Conservation (phyloP, 2,329 filamentous ascomycete species). For the Ascochyta pisi region DNA sequence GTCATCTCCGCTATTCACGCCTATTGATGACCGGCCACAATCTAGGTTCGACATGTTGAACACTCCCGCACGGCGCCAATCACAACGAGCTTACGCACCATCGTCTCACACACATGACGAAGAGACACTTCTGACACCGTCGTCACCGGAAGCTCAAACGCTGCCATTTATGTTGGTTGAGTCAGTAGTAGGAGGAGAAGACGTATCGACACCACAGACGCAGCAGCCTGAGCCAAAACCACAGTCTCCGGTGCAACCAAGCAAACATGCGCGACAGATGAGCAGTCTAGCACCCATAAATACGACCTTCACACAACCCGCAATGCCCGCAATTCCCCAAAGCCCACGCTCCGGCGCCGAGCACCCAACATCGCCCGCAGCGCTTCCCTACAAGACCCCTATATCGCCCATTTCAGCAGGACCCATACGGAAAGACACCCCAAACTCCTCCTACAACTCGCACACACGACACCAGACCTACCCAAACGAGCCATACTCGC, state of each 20-base stretch:
- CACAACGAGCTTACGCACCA: slow-evolving; percentile 24
- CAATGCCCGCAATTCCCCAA: slow-evolving; percentile 37
- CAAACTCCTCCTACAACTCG: slow-evolving; percentile 16
- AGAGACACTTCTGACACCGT: slow-evolving; percentile 34
- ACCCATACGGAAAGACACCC: slow-evolving; percentile 31
- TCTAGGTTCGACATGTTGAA: slow-evolving; percentile 32
- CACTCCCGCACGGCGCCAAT: slow-evolving; percentile 32
- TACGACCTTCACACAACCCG: slow-evolving; percentile 31
- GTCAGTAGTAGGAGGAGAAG: slow-evolving; percentile 19
- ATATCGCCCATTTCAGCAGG: slow-evolving; percentile 39
- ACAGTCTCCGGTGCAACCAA: slow-evolving; percentile 23
- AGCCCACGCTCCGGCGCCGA: slow-evolving; percentile 31
- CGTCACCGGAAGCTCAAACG: slow-evolving; percentile 32
- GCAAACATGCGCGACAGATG: slow-evolving; percentile 40
- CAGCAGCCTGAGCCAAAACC: slow-evolving; percentile 24
- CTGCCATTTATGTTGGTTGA: slow-evolving; percentile 35
- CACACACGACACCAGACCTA: slow-evolving; percentile 17
- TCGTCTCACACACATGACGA: slow-evolving; percentile 35
- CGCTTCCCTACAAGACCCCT: slow-evolving; percentile 34
- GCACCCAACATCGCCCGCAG: slow-evolving; percentile 27
- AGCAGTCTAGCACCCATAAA: slow-evolving; percentile 44
- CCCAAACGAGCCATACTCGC: slow-evolving; percentile 41
- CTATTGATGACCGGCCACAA: slow-evolving; percentile 37
- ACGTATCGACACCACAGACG: slow-evolving; percentile 17
- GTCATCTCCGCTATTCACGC: slow-evolving; percentile 34